phyloP scores from a whole-genome alignment of 345 rosid genomes.

The Microcos paniculata region DNA sequence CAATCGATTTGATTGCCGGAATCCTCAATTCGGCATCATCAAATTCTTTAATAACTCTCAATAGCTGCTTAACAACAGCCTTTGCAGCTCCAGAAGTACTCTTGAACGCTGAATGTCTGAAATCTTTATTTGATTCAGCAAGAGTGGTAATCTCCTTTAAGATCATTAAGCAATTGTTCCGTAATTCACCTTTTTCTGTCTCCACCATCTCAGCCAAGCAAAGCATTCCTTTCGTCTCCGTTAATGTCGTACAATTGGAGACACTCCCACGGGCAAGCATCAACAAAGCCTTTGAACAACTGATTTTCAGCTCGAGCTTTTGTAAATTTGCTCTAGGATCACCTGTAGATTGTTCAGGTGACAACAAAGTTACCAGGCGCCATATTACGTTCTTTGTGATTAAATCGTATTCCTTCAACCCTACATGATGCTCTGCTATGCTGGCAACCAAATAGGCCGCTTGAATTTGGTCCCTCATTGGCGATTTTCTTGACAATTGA shows the following conservation, averaged over 20 bases:
- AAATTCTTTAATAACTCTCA: slow-evolving; percentile 49
- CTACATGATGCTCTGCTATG: slow-evolving; percentile 55
- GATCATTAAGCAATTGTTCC: slow-evolving; percentile 71
- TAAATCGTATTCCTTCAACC: slow-evolving; percentile 64
- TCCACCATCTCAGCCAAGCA: slow-evolving; percentile 79
- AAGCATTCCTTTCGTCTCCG: slow-evolving; percentile 86
- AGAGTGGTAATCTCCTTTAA: slow-evolving; percentile 71
- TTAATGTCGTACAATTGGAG: slow-evolving; percentile 56
- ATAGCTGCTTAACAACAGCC: slow-evolving; percentile 72
- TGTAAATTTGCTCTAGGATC: slow-evolving; percentile 44
- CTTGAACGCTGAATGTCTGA: slow-evolving; percentile 72
- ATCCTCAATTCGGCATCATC: slow-evolving; percentile 43
- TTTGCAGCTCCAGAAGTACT: slow-evolving; percentile 78
- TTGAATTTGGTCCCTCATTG: slow-evolving; percentile 58
- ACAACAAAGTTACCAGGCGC: slow-evolving; percentile 60
- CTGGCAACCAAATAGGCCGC: slow-evolving; percentile 63
- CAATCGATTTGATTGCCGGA: slow-evolving; percentile 67
- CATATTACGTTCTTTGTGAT: slow-evolving; percentile 72
- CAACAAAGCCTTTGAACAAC: slow-evolving; percentile 72
- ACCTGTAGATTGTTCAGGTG: slow-evolving; percentile 55
- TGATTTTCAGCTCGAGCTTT: slow-evolving; percentile 47
- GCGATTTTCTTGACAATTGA: slow-evolving; percentile 57
- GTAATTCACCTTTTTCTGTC: slow-evolving; percentile 63
- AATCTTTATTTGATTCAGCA: slow-evolving; percentile 61
- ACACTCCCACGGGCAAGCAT: slow-evolving; percentile 69